Evolutionary conservation across 2,329 filamentous ascomycete genomes (phyloP).

Genomic region (Colletotrichum plurivorum): DNA sequence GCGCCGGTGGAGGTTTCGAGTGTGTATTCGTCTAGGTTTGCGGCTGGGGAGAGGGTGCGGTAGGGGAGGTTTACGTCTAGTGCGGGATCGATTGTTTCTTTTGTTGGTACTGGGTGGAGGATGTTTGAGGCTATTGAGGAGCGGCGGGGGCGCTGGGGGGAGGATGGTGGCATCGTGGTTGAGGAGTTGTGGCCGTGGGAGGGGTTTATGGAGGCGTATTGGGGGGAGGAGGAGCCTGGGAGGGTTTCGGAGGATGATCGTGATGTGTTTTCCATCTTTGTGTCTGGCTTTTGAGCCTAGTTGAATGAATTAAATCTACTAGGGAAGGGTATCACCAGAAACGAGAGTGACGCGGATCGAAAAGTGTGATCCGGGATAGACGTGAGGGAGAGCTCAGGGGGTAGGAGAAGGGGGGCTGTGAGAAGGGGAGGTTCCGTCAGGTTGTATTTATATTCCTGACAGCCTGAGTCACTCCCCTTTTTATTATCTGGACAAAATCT

Average conservation of each 20-base stretch:
- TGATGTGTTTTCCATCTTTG: constrained; percentile 28
- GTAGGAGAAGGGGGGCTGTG: neutral
- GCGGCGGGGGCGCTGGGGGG: constrained; percentile 22
- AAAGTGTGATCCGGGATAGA: constrained; percentile 2
- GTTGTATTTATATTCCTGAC: constrained; percentile 23
- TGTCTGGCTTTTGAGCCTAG: neutral
- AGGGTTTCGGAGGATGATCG: constrained; percentile 29
- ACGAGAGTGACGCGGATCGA: neutral
- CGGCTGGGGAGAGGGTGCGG: constrained; percentile 71
- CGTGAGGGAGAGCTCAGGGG: neutral
- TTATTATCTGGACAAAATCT: too few relatives aligned
- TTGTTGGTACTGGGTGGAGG: constrained; percentile 44
- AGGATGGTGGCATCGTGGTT: neutral
- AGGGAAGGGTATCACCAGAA: neutral
- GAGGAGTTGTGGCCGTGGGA: constrained; percentile 1
- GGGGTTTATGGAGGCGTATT: constrained; percentile 26
- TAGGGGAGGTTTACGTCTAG: constrained; percentile 73
- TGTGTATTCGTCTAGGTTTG: constrained; percentile 78
- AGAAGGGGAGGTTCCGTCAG: neutral
- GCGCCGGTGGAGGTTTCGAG: constrained; percentile 73
- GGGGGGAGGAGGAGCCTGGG: constrained; percentile 23
- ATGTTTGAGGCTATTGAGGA: constrained; percentile 43
- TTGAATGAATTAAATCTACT: neutral
- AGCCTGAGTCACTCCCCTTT: neutral
- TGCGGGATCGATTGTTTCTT: constrained; percentile 55